Evolutionary conservation across 306 rosid species (phyloP).

Genomic region (Pachyrhizus erosus): DNA sequence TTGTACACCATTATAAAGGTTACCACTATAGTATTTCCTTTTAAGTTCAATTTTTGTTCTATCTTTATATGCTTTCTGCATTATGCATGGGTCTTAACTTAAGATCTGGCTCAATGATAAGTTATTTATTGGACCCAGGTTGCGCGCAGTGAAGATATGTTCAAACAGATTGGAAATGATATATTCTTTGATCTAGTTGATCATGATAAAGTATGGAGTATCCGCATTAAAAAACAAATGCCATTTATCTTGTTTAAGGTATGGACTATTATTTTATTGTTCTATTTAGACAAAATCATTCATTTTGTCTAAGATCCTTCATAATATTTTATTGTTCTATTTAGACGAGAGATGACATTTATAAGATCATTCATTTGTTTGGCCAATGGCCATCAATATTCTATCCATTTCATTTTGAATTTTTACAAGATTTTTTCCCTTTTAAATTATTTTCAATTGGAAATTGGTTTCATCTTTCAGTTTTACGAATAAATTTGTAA

Average conservation of each 20-base stretch:
- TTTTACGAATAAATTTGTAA: background rate
- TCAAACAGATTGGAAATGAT: background rate
- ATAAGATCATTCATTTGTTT: background rate
- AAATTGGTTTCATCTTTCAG: background rate
- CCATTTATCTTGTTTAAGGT: slow-evolving; percentile 1
- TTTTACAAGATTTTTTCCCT: background rate
- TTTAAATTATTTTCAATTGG: slow-evolving; percentile 8
- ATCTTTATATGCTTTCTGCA: background rate
- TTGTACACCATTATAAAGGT: slow-evolving; percentile 1
- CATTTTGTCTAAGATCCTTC: too few relatives aligned
- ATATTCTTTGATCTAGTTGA: slow-evolving; percentile 13
- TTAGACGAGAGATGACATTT: too few relatives aligned
- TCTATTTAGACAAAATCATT: background rate
- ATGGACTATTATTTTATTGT: background rate
- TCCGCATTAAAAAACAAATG: background rate
- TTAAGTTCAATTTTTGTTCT: background rate
- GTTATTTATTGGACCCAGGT: background rate
- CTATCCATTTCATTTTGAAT: background rate
- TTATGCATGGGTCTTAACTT: background rate
- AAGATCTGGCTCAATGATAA: background rate
- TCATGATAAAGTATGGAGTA: slow-evolving; percentile 8
- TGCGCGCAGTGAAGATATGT: background rate
- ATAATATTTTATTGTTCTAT: background rate
- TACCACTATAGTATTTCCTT: background rate
- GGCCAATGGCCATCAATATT: background rate